Percentiles rank a stretch among this genome's conserved stretches.
phyloP scores from a whole-genome alignment of 2,329 filamentous ascomycete genomes.

The Hymenoscyphus fraxineus region DNA sequence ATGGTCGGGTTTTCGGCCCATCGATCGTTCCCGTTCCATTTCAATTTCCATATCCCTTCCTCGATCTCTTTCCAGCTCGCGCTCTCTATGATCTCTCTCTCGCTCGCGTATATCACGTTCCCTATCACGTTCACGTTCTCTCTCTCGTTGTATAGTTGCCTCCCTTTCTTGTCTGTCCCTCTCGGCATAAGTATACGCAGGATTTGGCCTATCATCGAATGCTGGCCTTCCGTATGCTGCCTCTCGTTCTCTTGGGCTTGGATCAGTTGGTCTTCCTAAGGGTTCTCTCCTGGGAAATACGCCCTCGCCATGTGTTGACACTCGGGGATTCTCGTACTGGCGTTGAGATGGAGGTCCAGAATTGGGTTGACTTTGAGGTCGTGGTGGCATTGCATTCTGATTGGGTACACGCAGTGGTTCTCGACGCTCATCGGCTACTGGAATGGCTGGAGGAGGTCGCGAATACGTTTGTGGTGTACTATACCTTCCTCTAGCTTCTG shows the following conservation, averaged over 20 bases:
- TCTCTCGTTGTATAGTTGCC: conserved; percentile 12
- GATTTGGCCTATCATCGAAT: conserved; percentile 31
- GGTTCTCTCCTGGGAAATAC: conserved; percentile 25
- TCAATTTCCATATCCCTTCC: conserved; percentile 25
- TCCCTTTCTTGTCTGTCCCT: conserved; percentile 37
- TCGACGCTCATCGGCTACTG: conserved; percentile 45
- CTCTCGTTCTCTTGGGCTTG: conserved; percentile 16
- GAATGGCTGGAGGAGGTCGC: conserved; percentile 40
- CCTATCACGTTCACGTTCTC: conserved; percentile 14
- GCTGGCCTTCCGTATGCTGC: conserved; percentile 25
- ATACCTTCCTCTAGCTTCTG: conserved; percentile 52
- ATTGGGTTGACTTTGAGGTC: conserved; percentile 35
- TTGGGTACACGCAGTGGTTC: conserved; percentile 35
- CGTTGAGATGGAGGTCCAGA: conserved; percentile 37
- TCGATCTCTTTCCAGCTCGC: conserved; percentile 23
- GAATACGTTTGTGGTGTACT: conserved; percentile 56
- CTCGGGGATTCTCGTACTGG: conserved; percentile 39
- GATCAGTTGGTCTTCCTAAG: conserved; percentile 14
- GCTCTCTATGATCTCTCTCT: conserved; percentile 27
- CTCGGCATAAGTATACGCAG: conserved; percentile 51
- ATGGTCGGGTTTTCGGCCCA: conserved; percentile 25
- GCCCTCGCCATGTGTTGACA: conserved; percentile 17
- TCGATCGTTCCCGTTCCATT: conserved; percentile 18
- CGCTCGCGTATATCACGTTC: conserved; percentile 25
- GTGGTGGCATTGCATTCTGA: conserved; percentile 30